phyloP scores from a whole-genome alignment of 768 basidiomycete species.

The Suillus variegatus region DNA sequence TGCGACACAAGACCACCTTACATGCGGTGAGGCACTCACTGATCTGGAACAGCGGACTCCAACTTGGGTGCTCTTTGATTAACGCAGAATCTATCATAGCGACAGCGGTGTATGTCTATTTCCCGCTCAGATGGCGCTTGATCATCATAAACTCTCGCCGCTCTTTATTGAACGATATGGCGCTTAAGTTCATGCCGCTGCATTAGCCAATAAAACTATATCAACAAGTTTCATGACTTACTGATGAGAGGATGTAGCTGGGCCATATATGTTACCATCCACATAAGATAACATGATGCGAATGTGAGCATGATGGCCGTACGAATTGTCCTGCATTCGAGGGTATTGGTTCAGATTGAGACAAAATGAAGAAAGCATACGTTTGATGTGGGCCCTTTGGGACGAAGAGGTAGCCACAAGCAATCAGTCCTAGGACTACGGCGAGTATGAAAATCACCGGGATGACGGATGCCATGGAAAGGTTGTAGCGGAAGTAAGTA shows the following conservation, averaged over 20 bases:
- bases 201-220: slow-evolving; percentile 6
- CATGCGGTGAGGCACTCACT: too few species aligned
- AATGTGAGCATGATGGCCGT: slow-evolving; percentile 78
- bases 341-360: background rate
- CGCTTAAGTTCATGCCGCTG: slow-evolving; percentile 15
- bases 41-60: too few species aligned
- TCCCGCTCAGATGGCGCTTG: background rate
- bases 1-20: too few species aligned
- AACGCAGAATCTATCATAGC: too few species aligned
- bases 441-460: slow-evolving; percentile 71
- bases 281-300: slow-evolving; percentile 89
- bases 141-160: background rate
- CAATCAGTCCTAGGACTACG: slow-evolving; percentile 64
- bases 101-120: too few species aligned
- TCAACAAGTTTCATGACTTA: slow-evolving; percentile 36
- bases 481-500: background rate
- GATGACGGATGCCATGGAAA: slow-evolving; percentile 65
- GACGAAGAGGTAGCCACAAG: slow-evolving; percentile 61
- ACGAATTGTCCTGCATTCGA: slow-evolving; percentile 68
- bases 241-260: slow-evolving; percentile 90
- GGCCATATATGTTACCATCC: slow-evolving; percentile 96
- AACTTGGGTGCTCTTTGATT: too few species aligned
- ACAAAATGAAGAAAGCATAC: slow-evolving; percentile 46
- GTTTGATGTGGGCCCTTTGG: slow-evolving; percentile 91
- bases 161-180: slow-evolving; percentile 16